These are phyloP conservation scores for Phytopythium vexans DNA, from an alignment of 352 stramenopile genomes.

Conservation along the genomic window DNA sequence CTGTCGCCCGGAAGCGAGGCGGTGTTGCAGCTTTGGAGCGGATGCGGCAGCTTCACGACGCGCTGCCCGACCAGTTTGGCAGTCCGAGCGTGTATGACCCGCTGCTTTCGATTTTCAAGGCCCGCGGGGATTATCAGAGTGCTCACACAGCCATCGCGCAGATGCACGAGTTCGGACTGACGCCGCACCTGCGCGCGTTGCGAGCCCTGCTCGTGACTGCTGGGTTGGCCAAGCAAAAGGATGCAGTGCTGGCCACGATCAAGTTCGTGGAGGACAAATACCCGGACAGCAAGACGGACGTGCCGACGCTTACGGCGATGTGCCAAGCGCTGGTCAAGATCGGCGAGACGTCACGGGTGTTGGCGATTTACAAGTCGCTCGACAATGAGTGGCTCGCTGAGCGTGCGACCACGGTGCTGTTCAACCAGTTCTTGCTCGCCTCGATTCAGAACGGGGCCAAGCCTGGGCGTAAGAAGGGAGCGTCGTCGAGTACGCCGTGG, in stretches of 20 bases:
- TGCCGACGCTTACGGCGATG: slow-evolving; percentile 51
- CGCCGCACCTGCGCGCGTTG: slow-evolving; percentile 48
- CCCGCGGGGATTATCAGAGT: slow-evolving; percentile 56
- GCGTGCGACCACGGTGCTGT: slow-evolving; percentile 42
- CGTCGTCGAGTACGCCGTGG: slow-evolving; percentile 14
- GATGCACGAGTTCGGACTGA: slow-evolving; percentile 53
- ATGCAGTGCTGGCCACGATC: slow-evolving; percentile 44
- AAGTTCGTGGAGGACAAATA: slow-evolving; percentile 47
- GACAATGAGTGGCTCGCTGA: slow-evolving; percentile 32
- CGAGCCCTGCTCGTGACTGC: slow-evolving; percentile 59
- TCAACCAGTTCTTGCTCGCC: slow-evolving; percentile 63
- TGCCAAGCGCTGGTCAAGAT: slow-evolving; percentile 56
- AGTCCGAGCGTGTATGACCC: slow-evolving; percentile 37
- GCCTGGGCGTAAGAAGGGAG: slow-evolving; percentile 7
- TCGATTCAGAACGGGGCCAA: slow-evolving; percentile 22
- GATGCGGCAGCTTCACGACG: slow-evolving; percentile 24
- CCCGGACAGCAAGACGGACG: slow-evolving; percentile 24
- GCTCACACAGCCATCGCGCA: slow-evolving; percentile 53
- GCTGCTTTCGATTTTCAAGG: slow-evolving; percentile 53
- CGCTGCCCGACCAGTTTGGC: slow-evolving; percentile 17
- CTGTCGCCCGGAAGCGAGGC: slow-evolving; percentile 46
- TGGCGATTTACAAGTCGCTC: slow-evolving; percentile 44
- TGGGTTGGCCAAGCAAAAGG: slow-evolving; percentile 37
- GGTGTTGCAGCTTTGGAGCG: slow-evolving; percentile 38
- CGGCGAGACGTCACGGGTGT: slow-evolving; percentile 34